Percentiles rank a stretch among this genome's conserved stretches.
Conservation (phyloP, 2,329 filamentous ascomycete species). For the Aspergillus sp. region DNA sequence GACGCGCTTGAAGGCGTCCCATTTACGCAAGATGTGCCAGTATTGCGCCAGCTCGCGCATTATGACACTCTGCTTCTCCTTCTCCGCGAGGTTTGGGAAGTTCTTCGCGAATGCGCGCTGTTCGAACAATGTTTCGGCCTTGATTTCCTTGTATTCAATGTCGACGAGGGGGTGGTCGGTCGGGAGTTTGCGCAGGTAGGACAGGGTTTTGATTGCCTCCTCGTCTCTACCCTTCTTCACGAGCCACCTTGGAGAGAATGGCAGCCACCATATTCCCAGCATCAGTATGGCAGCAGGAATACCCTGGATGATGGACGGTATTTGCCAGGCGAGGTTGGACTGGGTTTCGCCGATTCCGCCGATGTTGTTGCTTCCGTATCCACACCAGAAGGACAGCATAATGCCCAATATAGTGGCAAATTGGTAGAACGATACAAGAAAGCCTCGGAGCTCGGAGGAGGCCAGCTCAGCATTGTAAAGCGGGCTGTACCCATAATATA, state of each 20-base stretch:
- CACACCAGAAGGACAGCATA: slow-evolving; percentile 37
- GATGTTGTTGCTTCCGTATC: slow-evolving; percentile 46
- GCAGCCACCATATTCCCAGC: slow-evolving; percentile 48
- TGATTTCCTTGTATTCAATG: slow-evolving; percentile 50
- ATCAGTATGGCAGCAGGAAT: slow-evolving; percentile 37
- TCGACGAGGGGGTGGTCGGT: slow-evolving; percentile 40
- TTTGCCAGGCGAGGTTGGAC: slow-evolving; percentile 45
- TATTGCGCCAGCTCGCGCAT: slow-evolving; percentile 53
- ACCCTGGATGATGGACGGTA: slow-evolving; percentile 50
- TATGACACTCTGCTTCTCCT: slow-evolving; percentile 42
- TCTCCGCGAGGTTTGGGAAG: slow-evolving; percentile 42
- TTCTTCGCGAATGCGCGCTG: slow-evolving; percentile 43
- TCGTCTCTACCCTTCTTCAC: slow-evolving; percentile 48
- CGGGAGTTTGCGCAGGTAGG: slow-evolving; percentile 31
- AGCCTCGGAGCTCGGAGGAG: slow-evolving; percentile 32
- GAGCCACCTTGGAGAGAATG: slow-evolving; percentile 58
- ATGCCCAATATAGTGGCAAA: slow-evolving; percentile 37
- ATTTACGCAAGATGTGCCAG: slow-evolving; percentile 47
- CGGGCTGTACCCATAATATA: not conserved
- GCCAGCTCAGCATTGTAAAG: slow-evolving; percentile 54
- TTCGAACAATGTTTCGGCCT: slow-evolving; percentile 48
- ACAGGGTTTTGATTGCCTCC: slow-evolving; percentile 35
- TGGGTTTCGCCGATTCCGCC: slow-evolving; percentile 28
- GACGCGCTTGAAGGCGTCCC: slow-evolving; percentile 43
- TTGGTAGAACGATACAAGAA: slow-evolving; percentile 36